Evolutionary conservation across 352 stramenopile species (phyloP).

Genomic region (Phytophthora europaea): DNA sequence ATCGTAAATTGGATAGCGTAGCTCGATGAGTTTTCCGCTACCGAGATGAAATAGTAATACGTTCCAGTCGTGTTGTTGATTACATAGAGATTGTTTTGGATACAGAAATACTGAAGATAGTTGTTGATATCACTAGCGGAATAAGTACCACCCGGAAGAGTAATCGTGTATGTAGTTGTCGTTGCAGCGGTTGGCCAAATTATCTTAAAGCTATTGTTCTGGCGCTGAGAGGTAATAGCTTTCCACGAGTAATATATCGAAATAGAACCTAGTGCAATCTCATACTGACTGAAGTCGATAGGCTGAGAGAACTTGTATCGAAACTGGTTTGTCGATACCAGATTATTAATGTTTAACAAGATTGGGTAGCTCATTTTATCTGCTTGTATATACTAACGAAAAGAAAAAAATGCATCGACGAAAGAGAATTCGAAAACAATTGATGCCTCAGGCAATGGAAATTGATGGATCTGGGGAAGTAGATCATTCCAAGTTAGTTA

Average conservation of each 20-base stretch:
- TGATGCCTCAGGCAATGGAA: slow-evolving; percentile 18
- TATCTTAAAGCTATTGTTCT: background rate
- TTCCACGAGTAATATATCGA: background rate
- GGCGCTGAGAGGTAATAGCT: background rate
- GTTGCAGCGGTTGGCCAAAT: background rate
- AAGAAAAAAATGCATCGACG: background rate
- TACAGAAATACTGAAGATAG: background rate
- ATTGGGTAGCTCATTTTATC: background rate
- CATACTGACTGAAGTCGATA: background rate
- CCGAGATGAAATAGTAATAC: background rate
- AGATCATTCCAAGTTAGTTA: background rate
- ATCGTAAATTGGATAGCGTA: background rate
- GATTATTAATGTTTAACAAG: background rate
- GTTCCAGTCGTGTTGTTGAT: background rate
- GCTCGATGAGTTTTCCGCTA: background rate
- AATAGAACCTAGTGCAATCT: background rate
- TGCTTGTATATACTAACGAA: background rate
- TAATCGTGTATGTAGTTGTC: background rate
- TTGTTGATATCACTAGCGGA: background rate
- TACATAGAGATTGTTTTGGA: background rate
- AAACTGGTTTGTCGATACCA: background rate
- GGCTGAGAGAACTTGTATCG: background rate
- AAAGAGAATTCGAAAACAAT: background rate
- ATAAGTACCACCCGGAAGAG: background rate
- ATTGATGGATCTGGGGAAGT: slow-evolving; percentile 2